Evolutionary conservation across 805 yeast genomes (phyloP).

Genomic region (Myxozyma neglecta): DNA sequence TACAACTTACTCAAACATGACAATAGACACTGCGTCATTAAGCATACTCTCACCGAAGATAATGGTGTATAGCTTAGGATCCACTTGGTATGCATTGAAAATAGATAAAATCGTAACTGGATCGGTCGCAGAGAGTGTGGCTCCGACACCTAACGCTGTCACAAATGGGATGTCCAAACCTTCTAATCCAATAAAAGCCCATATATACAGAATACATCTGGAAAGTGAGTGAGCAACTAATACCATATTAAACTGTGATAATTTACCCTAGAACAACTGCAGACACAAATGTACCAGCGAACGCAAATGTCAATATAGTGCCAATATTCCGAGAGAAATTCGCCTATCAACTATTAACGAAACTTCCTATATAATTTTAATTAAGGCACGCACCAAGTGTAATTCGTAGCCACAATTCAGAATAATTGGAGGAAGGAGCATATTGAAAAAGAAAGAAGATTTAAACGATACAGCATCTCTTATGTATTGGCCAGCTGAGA

Average conservation of each 20-base stretch:
- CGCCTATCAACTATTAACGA: constrained; percentile 47
- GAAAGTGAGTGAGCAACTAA: background rate
- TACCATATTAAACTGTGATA: background rate
- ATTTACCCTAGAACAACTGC: constrained; percentile 76
- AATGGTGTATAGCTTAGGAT: constrained; percentile 93
- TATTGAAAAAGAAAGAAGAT: constrained; percentile 89
- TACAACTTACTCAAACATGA: constrained; percentile 72
- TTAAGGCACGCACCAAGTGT: constrained; percentile 50
- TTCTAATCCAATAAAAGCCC: constrained; percentile 91
- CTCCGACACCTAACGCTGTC: constrained; percentile 95
- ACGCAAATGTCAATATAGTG: constrained; percentile 88
- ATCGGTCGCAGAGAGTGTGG: constrained; percentile 96
- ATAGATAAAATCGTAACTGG: constrained; percentile 96
- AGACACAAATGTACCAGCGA: constrained; percentile 93
- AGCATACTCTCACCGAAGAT: constrained; percentile 94
- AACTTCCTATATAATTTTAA: background rate
- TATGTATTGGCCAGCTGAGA: constrained; percentile 94
- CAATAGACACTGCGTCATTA: constrained; percentile 97
- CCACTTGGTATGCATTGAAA: constrained; percentile 96
- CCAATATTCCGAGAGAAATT: constrained; percentile 92
- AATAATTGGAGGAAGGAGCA: constrained; percentile 92
- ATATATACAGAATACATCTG: constrained; percentile 66
- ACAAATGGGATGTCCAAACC: constrained; percentile 86
- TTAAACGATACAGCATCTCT: constrained; percentile 96
- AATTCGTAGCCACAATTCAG: constrained; percentile 94